Evolutionary conservation across 2,329 filamentous ascomycete species (phyloP), one percentile per base, ranked within the genome.

Genomic region (Microthyrium microscopicum): DNA sequence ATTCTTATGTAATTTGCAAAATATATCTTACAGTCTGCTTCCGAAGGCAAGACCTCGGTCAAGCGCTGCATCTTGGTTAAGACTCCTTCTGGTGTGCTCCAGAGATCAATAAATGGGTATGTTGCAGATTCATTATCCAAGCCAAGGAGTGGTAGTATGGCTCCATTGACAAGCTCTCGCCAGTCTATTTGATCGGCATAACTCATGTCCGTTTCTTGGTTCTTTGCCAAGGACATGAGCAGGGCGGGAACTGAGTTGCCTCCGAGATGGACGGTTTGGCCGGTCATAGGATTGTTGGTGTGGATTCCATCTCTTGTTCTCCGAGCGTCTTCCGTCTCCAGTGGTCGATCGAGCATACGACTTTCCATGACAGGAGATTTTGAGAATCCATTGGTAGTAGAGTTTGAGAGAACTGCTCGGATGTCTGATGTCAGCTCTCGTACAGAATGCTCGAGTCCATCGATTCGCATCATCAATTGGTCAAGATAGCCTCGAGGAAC

Each of bases 81-180:
- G 1, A 66, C 70, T 31, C 65, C 68, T 36, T 73, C 68, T 2
- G 67, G 68, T 5, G 70, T 41, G 2, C 61, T 71, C 69, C 70
- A 75, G 3, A 75, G 52, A 44, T 74, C 70, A 19, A 75, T 68
- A 43, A 75, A 75, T 5, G 70, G 70, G 44, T 75, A 75, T 6
- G 70, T 74, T 4, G 68, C 68, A 24, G 64, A 69, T 44, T 74
- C 70, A 42, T 75, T 74, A 44, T 74, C 70, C 21, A 75, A 56
- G 3, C 70, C 70, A 36, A 75, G 61, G 35, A 74, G 66, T 0
- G 70, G 70, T 16, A 75, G 50, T 41, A 75, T 70, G 29, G 66
- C 70, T 42, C 69, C 70, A 41, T 71, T 68, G 28, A 73, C 50
- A 9, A 73, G 51, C 31, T 71, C 64, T n/a, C n/a, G n/a, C n/a